Conservation (phyloP, 768 basidiomycete species). For the Leccinum imitatum region DNA sequence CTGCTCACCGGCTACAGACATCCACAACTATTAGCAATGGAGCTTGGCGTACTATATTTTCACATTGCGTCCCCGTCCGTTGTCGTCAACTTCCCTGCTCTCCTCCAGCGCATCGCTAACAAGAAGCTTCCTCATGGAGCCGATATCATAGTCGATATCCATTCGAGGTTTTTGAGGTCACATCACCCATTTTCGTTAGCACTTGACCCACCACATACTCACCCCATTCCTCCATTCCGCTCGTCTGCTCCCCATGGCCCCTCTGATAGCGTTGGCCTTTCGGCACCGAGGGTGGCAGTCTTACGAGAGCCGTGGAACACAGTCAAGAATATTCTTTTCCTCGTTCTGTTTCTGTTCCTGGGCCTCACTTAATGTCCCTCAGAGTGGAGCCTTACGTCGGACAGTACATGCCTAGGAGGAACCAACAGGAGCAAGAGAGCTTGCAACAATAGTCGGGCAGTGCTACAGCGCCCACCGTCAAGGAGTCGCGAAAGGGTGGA, state of each 20-base stretch:
- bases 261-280: neutral
- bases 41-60: neutral
- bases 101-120: neutral
- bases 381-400: too few species aligned
- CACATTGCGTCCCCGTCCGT: neutral
- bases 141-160: neutral
- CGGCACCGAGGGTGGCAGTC: too few species aligned
- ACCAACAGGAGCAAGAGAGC: too few species aligned
- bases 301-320: neutral
- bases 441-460: too few species aligned
- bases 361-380: neutral
- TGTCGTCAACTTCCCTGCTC: neutral
- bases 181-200: neutral
- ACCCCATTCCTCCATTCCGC: neutral
- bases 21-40: neutral
- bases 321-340: neutral
- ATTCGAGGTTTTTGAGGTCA: neutral
- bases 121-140: neutral
- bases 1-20: neutral
- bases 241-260: neutral
- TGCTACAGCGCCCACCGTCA: too few species aligned
- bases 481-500: too few species aligned
- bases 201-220: neutral
- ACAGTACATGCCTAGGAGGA: too few species aligned
- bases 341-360: neutral